Conservation (phyloP, 169 alveolate species). For the Plasmodium knowlesi region DNA sequence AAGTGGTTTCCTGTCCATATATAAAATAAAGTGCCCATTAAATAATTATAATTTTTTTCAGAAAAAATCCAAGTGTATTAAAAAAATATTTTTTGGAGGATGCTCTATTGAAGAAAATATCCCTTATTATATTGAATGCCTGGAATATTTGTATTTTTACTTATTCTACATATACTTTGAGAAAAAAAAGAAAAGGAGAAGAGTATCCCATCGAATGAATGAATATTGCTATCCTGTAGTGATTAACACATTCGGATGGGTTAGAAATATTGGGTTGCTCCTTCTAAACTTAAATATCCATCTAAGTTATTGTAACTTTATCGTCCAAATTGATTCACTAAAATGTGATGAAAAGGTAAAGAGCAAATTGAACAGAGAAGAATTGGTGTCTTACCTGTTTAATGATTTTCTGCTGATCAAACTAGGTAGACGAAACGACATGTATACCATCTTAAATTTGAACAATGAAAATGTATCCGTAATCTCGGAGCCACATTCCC, state of each 20-base stretch:
- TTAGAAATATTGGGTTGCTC: constrained; percentile 40
- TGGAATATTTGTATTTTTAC: constrained; percentile 25
- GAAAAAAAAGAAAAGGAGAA: not conserved
- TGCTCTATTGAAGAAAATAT: constrained; percentile 44
- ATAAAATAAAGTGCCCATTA: constrained; percentile 37
- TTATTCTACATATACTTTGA: constrained; percentile 30
- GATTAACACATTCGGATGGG: constrained; percentile 69
- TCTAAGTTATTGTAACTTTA: constrained; percentile 34
- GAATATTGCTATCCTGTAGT: constrained; percentile 13
- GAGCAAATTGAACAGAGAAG: not conserved
- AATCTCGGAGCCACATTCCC: constrained; percentile 27
- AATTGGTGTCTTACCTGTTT: constrained; percentile 29
- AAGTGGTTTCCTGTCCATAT: constrained; percentile 45
- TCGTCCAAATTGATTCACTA: constrained; percentile 60
- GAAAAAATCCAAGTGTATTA: constrained; percentile 45
- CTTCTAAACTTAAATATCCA: constrained; percentile 45
- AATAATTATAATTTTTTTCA: constrained; percentile 54
- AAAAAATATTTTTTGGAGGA: constrained; percentile 58
- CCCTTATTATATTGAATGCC: constrained; percentile 6
- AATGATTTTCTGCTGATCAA: constrained; percentile 40
- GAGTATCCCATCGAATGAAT: not conserved
- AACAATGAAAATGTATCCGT: constrained; percentile 26
- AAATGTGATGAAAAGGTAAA: constrained; percentile 21
- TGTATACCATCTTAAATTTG: constrained; percentile 34
- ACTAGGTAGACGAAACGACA: not conserved